Evolutionary conservation across 306 rosid genomes (phyloP).

Genomic region (Medicago arabica): DNA sequence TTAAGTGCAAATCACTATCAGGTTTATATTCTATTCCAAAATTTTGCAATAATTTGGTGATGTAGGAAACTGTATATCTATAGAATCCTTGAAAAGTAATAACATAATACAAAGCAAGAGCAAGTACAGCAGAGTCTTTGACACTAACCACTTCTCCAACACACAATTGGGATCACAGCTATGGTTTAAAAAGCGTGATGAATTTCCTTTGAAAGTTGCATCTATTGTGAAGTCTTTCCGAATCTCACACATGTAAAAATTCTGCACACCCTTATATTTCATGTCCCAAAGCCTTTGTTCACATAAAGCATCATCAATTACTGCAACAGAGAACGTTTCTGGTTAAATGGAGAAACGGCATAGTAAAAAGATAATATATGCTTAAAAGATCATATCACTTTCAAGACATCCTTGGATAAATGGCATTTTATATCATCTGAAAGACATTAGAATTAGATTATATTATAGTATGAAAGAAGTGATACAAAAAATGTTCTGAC

Average conservation of each 20-base stretch:
- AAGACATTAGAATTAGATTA: constrained; percentile 13
- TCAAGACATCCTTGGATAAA: constrained; percentile 8
- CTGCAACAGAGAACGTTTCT: constrained; percentile 56
- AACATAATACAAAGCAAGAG: constrained; percentile 21
- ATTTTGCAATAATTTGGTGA: not conserved
- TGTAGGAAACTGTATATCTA: constrained; percentile 7
- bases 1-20: constrained; percentile 11
- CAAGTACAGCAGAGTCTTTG: not conserved
- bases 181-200: constrained; percentile 87
- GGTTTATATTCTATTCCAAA: not conserved
- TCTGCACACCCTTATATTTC: constrained; percentile 76
- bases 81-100: constrained; percentile 17
- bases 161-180: constrained; percentile 92
- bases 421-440: constrained; percentile 6
- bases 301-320: constrained; percentile 83
- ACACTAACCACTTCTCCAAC: constrained; percentile 90
- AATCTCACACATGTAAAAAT: constrained; percentile 94
- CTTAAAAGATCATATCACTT: constrained; percentile 12
- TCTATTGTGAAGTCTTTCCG: constrained; percentile 93
- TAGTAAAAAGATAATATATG: constrained; percentile 13
- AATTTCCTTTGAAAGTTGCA: constrained; percentile 93
- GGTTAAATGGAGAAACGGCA: constrained; percentile 24
- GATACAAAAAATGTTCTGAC: not conserved
- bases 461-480: constrained; percentile 19
- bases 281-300: constrained; percentile 92